These are phyloP conservation scores for Urtica urens DNA, from an alignment of 306 rosid species.

Conservation along the genomic window DNA sequence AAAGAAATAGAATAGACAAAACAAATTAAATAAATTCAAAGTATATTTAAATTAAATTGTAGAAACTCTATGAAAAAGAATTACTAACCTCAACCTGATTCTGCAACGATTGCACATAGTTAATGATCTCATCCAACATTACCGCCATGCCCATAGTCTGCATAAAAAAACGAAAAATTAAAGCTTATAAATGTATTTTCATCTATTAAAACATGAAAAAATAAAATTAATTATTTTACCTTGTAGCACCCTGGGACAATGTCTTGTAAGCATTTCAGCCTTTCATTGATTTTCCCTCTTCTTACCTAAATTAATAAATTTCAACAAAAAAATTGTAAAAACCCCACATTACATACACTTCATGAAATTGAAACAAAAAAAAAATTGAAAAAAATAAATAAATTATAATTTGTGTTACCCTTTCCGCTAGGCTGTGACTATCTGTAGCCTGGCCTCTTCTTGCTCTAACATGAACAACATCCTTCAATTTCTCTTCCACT, in stretches of 20 bases:
- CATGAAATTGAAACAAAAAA: not conserved
- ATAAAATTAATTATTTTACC: conserved; percentile 25
- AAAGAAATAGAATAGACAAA: conserved; percentile 10
- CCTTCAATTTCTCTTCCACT: conserved; percentile 54
- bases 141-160: conserved; percentile 99
- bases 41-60: not conserved
- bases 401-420: conserved; percentile 36
- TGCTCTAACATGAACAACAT: conserved; percentile 94
- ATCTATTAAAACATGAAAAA: not conserved
- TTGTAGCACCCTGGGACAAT: conserved; percentile 95
- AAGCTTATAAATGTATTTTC: not conserved
- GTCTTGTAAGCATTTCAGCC: conserved; percentile 72
- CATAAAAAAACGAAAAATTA: conserved; percentile 9
- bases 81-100: conserved; percentile 83
- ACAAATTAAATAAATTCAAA: not conserved
- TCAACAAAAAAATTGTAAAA: not conserved
- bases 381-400: not conserved
- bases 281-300: conserved; percentile 89
- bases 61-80: not conserved
- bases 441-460: conserved; percentile 99
- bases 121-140: conserved; percentile 95
- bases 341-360: not conserved
- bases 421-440: conserved; percentile 95
- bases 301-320: conserved; percentile 48
- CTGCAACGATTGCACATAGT: conserved; percentile 93